Evolutionary conservation across 2,329 filamentous ascomycete genomes (phyloP).

Genomic region (Sporothrix dimorphospora): DNA sequence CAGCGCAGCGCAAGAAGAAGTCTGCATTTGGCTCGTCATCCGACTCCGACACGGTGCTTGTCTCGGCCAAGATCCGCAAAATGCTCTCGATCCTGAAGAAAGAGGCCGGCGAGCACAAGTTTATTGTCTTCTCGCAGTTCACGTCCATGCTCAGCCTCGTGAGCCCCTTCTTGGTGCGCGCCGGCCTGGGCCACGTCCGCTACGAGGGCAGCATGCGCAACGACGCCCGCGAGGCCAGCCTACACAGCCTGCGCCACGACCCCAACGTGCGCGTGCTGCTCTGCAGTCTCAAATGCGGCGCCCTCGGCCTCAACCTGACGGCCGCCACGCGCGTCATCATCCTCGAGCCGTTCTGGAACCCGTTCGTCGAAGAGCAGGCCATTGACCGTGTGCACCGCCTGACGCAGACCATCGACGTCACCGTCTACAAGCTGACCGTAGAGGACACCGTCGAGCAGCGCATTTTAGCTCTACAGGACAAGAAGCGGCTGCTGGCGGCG

Average conservation of each 20-base stretch:
- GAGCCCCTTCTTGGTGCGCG: constrained; percentile 81
- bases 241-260: constrained; percentile 76
- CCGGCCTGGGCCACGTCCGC: constrained; percentile 77
- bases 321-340: constrained; percentile 93
- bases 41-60: constrained; percentile 49
- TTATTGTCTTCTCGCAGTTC: constrained; percentile 98
- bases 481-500: constrained; percentile 89
- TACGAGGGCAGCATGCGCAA: constrained; percentile 97
- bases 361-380: constrained; percentile 97
- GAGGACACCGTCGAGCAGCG: constrained; percentile 86
- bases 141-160: constrained; percentile 97
- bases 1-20: not conserved
- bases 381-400: constrained; percentile 98
- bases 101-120: constrained; percentile 84
- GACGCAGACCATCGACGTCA: constrained; percentile 91
- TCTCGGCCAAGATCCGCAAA: constrained; percentile 90
- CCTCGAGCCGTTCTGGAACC: constrained; percentile 98
- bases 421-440: constrained; percentile 93
- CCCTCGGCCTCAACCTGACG: constrained; percentile 89
- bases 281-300: constrained; percentile 92
- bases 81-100: constrained; percentile 78
- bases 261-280: constrained; percentile 78
- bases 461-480: constrained; percentile 91
- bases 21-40: not conserved
- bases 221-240: constrained; percentile 84